A percentile compares a stretch with the other conserved stretches of the same genome.
Evolutionary conservation across 2,329 filamentous ascomycete genomes (phyloP).

Genomic region (Rhynchosporium graminicola): DNA sequence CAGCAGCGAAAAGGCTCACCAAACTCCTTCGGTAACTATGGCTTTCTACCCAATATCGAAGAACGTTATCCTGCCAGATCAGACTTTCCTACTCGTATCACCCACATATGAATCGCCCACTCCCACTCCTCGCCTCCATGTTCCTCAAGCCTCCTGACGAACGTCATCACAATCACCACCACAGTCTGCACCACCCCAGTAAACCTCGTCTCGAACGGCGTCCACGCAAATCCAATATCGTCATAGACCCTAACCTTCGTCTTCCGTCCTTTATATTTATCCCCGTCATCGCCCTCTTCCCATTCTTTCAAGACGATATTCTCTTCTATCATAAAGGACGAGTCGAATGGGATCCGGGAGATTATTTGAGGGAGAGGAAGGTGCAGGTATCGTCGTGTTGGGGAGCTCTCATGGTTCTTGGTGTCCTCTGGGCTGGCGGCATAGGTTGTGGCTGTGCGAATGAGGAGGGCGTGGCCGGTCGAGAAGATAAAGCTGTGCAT

Average conservation of each 20-base stretch:
- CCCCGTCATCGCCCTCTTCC: neutral
- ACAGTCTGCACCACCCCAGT: constrained; percentile 2
- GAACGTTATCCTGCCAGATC: no score
- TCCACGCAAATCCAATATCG: constrained; percentile 12
- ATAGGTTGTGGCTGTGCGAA: neutral
- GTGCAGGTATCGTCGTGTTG: neutral
- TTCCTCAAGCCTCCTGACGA: neutral
- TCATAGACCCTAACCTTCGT: constrained; percentile 3
- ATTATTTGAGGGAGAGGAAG: constrained; percentile 1
- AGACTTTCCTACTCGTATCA: neutral
- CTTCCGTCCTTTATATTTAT: constrained; percentile 2
- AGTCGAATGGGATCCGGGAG: neutral
- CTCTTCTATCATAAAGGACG: neutral
- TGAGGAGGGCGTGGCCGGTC: neutral
- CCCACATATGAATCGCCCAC: neutral
- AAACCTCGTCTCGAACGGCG: constrained; percentile 4
- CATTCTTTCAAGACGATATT: neutral
- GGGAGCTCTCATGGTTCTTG: no score
- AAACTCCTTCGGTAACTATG: no score
- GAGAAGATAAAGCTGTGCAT: constrained; percentile 6
- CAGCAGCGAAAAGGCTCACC: no score
- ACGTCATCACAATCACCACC: neutral
- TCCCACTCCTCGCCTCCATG: neutral
- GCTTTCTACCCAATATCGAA: no score
- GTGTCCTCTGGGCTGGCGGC: neutral